These are phyloP conservation scores for Arthromyces matolae DNA, from an alignment of 768 basidiomycete species.

Conservation along the genomic window DNA sequence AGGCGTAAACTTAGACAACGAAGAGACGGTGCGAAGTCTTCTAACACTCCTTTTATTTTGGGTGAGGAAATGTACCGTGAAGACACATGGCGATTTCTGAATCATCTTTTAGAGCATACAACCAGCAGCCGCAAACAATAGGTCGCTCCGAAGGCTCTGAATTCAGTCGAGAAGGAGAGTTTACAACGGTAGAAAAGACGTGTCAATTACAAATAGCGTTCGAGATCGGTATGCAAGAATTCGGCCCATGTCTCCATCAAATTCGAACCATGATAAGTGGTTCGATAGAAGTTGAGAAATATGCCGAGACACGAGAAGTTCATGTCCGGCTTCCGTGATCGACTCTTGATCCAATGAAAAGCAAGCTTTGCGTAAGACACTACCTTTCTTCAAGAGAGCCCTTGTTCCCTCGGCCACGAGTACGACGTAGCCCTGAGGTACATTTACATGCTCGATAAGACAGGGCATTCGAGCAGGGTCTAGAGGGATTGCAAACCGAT, in stretches of 20 bases:
- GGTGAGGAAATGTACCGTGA: no score
- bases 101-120: no score
- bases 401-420: neutral
- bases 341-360: neutral
- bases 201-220: neutral
- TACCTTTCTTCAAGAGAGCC: neutral
- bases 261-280: neutral
- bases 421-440: neutral
- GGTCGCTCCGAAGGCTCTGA: no score
- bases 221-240: no score
- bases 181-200: neutral
- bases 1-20: no score
- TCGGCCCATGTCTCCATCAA: neutral
- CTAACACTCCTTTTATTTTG: no score
- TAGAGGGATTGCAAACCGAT: neutral
- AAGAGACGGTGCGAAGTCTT: no score
- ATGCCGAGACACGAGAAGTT: neutral
- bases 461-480: neutral
- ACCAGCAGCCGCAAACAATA: no score
- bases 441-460: neutral
- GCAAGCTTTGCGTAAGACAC: neutral
- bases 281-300: neutral
- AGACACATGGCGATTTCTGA: no score
- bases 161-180: neutral
- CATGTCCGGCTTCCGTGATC: neutral